A percentile compares a stretch with the other conserved stretches of the same genome.
phyloP scores from a whole-genome alignment of 1,139 yeast genomes.

The Candida freyschussii region DNA sequence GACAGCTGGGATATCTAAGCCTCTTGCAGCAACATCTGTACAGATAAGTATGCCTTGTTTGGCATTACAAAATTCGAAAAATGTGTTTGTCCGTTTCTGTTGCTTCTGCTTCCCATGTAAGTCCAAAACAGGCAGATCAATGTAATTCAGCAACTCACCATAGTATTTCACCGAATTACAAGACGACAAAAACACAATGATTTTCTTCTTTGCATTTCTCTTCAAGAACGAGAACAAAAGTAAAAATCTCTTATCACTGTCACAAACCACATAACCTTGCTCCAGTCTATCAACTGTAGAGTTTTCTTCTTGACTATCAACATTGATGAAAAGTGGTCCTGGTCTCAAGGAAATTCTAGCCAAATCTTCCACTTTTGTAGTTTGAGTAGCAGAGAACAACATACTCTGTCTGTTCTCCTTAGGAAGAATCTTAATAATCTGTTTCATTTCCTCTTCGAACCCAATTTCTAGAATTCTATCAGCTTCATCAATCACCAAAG shows the following conservation, averaged over 20 bases:
- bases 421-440: constrained; percentile 90
- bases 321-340: constrained; percentile 94
- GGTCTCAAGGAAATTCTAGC: constrained; percentile 94
- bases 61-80: constrained; percentile 96
- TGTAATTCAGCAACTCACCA: constrained; percentile 89
- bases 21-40: constrained; percentile 99
- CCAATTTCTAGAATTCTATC: constrained; percentile 98
- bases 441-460: constrained; percentile 89
- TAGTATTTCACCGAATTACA: constrained; percentile 96
- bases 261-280: constrained; percentile 97
- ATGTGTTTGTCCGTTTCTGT: constrained; percentile 95
- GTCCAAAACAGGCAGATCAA: constrained; percentile 92
- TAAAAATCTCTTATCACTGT: constrained; percentile 88
- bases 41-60: constrained; percentile 88
- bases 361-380: constrained; percentile 96
- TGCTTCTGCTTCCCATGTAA: constrained; percentile 98
- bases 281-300: constrained; percentile 97
- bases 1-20: constrained; percentile 95
- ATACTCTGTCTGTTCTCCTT: constrained; percentile 92
- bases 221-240: constrained; percentile 87
- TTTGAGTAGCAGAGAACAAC: constrained; percentile 97
- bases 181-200: constrained; percentile 90
- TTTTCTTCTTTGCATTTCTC: constrained; percentile 83
- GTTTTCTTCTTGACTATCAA: constrained; percentile 73
- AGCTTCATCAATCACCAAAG: constrained; percentile 93